phyloP scores from a whole-genome alignment of 2,329 filamentous ascomycete genomes.

The Macroventuria anomochaeta region DNA sequence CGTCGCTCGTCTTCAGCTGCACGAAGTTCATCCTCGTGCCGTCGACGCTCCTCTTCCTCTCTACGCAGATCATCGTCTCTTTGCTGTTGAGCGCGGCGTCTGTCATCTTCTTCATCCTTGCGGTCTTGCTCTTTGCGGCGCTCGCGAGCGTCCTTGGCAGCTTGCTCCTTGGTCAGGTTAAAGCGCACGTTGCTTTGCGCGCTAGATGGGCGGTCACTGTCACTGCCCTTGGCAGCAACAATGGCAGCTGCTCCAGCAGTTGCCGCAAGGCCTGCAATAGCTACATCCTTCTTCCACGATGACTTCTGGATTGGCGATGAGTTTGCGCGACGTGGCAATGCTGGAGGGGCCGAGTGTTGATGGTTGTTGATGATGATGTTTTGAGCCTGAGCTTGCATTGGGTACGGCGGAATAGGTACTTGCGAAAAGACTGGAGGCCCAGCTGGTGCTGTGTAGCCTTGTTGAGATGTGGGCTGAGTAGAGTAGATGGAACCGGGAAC shows the following conservation, averaged over 20 bases:
- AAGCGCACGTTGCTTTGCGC: conserved; percentile 61
- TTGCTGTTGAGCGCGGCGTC: conserved; percentile 30
- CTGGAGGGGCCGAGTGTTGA: conserved; percentile 27
- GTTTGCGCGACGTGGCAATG: conserved; percentile 51
- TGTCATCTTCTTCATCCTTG: conserved; percentile 39
- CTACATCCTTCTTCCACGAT: conserved; percentile 51
- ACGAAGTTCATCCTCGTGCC: conserved; percentile 19
- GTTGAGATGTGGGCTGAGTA: conserved; percentile 49
- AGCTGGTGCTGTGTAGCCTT: conserved; percentile 51
- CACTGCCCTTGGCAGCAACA: conserved; percentile 35
- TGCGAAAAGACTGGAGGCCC: conserved; percentile 52
- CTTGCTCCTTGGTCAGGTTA: conserved; percentile 63
- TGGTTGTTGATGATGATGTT: conserved; percentile 29
- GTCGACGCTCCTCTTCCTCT: conserved; percentile 25
- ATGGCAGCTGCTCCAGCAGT: conserved; percentile 52
- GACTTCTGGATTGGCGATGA: conserved; percentile 55
- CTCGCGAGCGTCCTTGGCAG: conserved; percentile 55
- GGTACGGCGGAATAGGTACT: conserved; percentile 28
- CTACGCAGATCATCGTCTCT: conserved; percentile 27
- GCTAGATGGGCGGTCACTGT: conserved; percentile 32
- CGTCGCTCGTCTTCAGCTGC: conserved; percentile 28
- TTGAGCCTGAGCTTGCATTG: conserved; percentile 26
- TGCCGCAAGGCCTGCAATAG: conserved; percentile 53
- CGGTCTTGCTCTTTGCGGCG: conserved; percentile 33
- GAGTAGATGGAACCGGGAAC: conserved; percentile 73